Evolutionary conservation across 345 rosid genomes (phyloP).

Genomic region (Hibiscus syriacus): DNA sequence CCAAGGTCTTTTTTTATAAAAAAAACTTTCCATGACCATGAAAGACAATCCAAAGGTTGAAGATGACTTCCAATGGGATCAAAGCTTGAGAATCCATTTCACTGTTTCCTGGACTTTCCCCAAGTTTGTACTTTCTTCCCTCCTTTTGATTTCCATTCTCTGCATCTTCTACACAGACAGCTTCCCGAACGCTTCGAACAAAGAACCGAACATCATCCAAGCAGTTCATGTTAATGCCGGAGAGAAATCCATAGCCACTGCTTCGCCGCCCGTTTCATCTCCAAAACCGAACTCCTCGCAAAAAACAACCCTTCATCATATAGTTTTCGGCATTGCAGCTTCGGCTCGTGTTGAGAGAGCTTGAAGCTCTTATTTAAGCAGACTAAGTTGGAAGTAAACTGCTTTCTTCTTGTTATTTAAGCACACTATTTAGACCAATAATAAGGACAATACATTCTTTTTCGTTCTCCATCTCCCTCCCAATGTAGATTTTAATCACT

Average conservation of each 20-base stretch:
- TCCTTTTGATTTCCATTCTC: conserved; percentile 18
- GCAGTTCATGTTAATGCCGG: background rate
- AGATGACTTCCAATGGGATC: conserved; percentile 5
- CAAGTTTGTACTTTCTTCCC: too few relatives aligned
- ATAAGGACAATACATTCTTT: too few relatives aligned
- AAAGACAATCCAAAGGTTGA: conserved; percentile 13
- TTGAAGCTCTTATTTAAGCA: too few relatives aligned
- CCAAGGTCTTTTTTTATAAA: background rate
- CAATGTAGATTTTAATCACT: too few relatives aligned
- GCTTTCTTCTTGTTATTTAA: too few relatives aligned
- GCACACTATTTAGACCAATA: too few relatives aligned
- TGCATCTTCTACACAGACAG: conserved; percentile 18
- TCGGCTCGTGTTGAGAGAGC: too few relatives aligned
- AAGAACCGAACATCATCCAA: conserved; percentile 3
- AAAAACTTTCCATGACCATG: background rate
- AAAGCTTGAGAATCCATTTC: conserved; percentile 13
- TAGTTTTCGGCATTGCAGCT: too few relatives aligned
- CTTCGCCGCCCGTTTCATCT: background rate
- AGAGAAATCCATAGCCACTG: background rate
- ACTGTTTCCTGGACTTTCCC: background rate
- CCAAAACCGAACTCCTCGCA: conserved; percentile 9
- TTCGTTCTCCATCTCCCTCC: too few relatives aligned
- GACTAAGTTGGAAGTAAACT: too few relatives aligned
- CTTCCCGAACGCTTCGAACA: background rate
- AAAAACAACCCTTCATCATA: conserved; percentile 38